These are phyloP conservation scores for Pterulicium gracile DNA, from an alignment of 1,284 basidiomycete species.

Conservation along the genomic window DNA sequence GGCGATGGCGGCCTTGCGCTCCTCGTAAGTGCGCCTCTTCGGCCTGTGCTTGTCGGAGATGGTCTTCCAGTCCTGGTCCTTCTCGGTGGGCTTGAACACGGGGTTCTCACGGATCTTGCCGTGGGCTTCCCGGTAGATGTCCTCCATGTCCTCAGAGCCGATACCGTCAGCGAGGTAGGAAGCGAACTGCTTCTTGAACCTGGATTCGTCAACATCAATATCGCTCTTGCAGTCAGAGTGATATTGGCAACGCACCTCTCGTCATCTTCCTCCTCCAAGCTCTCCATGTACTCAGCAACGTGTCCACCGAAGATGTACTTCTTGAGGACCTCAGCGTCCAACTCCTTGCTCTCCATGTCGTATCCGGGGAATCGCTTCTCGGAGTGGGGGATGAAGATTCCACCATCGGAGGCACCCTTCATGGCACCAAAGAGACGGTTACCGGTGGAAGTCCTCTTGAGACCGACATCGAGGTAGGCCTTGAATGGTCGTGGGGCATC, in stretches of 20 bases:
- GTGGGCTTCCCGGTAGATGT: constrained; percentile 87
- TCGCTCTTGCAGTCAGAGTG: neutral
- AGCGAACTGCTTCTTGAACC: constrained; percentile 98
- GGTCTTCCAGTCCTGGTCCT: constrained; percentile 87
- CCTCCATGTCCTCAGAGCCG: constrained; percentile 96
- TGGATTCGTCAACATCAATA: constrained; percentile 24
- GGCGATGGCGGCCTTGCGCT: constrained; percentile 74
- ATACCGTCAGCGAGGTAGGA: constrained; percentile 93
- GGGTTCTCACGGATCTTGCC: constrained; percentile 96
- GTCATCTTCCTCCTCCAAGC: constrained; percentile 98
- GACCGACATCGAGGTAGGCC: constrained; percentile 96
- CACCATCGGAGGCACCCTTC: constrained; percentile 98
- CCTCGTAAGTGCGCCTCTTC: constrained; percentile 63
- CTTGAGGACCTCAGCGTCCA: constrained; percentile 91
- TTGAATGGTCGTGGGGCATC: constrained; percentile 98
- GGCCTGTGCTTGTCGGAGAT: constrained; percentile 73
- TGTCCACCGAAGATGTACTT: constrained; percentile 99
- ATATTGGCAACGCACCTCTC: constrained; percentile 52
- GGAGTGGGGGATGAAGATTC: constrained; percentile 96
- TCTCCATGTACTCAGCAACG: constrained; percentile 99
- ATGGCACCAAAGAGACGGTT: constrained; percentile 97
- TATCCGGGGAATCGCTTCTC: constrained; percentile 98
- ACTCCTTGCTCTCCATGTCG: constrained; percentile 89
- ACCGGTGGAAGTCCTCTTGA: constrained; percentile 97
- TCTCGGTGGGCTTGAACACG: constrained; percentile 83